Conservation (phyloP, 2,329 filamentous ascomycete genomes). For the Fusarium euwallaceae region DNA sequence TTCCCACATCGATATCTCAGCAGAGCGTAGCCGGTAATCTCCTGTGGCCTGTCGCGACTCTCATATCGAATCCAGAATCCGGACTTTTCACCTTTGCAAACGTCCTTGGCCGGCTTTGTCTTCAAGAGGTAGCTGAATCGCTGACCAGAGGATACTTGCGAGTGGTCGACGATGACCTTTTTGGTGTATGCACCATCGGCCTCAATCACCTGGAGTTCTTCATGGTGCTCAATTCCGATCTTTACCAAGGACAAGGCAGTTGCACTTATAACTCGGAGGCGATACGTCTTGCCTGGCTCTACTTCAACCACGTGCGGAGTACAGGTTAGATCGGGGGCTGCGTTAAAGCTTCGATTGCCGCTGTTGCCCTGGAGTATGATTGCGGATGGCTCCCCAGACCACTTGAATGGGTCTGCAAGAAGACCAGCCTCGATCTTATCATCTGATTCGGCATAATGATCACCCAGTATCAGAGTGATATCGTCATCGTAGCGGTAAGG, state of each 20-base stretch:
- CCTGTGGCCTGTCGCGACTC: conserved; percentile 25
- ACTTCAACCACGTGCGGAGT: conserved; percentile 30
- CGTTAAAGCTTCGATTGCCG: conserved; percentile 25
- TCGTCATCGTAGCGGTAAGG: conserved; percentile 76
- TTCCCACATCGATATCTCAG: conserved; percentile 19
- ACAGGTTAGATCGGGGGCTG: conserved; percentile 21
- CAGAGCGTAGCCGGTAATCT: conserved; percentile 26
- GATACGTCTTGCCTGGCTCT: conserved; percentile 18
- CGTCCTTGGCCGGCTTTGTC: neutral
- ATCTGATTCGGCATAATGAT: conserved; percentile 70
- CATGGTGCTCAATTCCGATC: conserved; percentile 18
- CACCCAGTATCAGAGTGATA: conserved; percentile 62
- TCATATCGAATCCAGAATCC: conserved; percentile 35
- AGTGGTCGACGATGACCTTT: conserved; percentile 5
- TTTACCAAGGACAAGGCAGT: conserved; percentile 31
- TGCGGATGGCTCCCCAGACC: conserved; percentile 68
- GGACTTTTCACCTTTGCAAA: neutral
- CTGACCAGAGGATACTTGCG: conserved; percentile 26
- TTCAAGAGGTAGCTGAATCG: conserved; percentile 29
- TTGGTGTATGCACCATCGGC: conserved; percentile 35
- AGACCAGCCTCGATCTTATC: conserved; percentile 64
- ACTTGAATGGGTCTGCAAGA: conserved; percentile 62
- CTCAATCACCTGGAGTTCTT: conserved; percentile 22
- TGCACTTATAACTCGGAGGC: conserved; percentile 24
- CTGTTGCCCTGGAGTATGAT: conserved; percentile 42